Conservation (phyloP, 2,329 filamentous ascomycete species). For the Aspergillus chevalieri region DNA sequence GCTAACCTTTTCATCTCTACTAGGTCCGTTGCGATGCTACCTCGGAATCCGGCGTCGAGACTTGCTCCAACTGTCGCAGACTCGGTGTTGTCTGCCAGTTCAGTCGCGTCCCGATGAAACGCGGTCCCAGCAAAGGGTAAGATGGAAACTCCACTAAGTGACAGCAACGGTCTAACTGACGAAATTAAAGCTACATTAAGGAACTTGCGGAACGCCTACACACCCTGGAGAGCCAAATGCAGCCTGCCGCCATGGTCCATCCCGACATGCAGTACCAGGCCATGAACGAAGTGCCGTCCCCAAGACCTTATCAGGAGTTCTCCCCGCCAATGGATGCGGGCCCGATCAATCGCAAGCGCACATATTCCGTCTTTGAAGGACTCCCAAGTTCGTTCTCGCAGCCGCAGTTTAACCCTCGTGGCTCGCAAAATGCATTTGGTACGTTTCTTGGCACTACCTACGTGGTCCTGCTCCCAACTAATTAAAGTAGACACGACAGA, state of each 20-base stretch:
- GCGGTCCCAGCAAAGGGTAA: conserved; percentile 82
- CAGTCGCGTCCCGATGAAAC: conserved; percentile 79
- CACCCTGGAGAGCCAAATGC: conserved; percentile 71
- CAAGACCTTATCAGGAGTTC: conserved; percentile 47
- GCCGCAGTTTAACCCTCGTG: conserved; percentile 29
- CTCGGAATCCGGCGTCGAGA: conserved; percentile 64
- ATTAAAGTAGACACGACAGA: conserved; percentile 18
- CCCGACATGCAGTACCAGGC: conserved; percentile 38
- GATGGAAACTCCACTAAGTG: conserved; percentile 2
- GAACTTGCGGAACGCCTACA: conserved; percentile 81
- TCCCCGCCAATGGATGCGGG: conserved; percentile 44
- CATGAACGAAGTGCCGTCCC: conserved; percentile 38
- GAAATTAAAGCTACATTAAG: conserved; percentile 67
- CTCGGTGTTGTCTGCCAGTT: conserved; percentile 75
- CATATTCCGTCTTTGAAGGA: conserved; percentile 45
- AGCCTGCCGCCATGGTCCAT: conserved; percentile 33
- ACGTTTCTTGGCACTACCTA: conserved; percentile 5
- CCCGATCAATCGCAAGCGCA: conserved; percentile 41
- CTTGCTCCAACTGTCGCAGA: conserved; percentile 75
- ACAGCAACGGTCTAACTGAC: conserved; percentile 14
- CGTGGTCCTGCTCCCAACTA: conserved; percentile 3
- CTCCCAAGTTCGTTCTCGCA: conserved; percentile 39
- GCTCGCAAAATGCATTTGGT: conserved; percentile 31
- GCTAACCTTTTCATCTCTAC: conserved; percentile 13
- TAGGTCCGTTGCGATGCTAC: conserved; percentile 78